Evolutionary conservation across 1,139 yeast species (phyloP), one percentile per base, ranked within the genome.

Genomic region (Yueomyces sp.): DNA sequence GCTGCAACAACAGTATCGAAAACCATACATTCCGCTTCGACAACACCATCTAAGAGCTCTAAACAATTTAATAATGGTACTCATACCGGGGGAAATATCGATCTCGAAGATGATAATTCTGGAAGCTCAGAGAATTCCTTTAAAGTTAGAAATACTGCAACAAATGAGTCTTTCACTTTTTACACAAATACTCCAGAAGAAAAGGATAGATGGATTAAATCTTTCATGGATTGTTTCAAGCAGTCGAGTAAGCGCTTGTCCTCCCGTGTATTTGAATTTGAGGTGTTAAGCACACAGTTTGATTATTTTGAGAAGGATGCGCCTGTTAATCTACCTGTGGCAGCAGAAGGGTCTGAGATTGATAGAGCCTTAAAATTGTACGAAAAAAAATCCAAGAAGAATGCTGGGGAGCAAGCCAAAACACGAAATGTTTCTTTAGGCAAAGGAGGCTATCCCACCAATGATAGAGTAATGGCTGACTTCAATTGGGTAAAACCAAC

Each of bases 281-380:
- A 66, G 33, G 67, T 75, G 9, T 57, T 85, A 8, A 68, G 83
- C 6, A 80, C 78, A 50, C 68, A 74, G 31, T 84, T 84, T 62
- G 81, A 78, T 1, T 83, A 81, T 57, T 83, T 78, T 26, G 70
- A 67, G 4, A 62, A 68, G 7, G 72, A 69, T 41, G 67, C 71
- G n/a, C 74, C 83, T 0, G 57, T 60, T 3, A 77, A 75, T 49
- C 58, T 82, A 38, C 87, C 83, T 2, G 66, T 79, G 1, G 72
- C 77, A 44, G 72, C 80, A 0, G 70, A 75, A n/a, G 72, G 74
- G 19, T 84, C 85, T 32, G 82, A 81, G 1, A 59, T 83, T 27
- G 79, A 78, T 48, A 59, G 69, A 4, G 75, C 78, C 3, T 56
- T 73, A 35, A 56, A 58, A 29, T 53, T 52, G 31, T 56, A 59